Evolutionary conservation across 495 filamentous ascomycete species (phyloP).

Genomic region (Jackrogersella minutella): DNA sequence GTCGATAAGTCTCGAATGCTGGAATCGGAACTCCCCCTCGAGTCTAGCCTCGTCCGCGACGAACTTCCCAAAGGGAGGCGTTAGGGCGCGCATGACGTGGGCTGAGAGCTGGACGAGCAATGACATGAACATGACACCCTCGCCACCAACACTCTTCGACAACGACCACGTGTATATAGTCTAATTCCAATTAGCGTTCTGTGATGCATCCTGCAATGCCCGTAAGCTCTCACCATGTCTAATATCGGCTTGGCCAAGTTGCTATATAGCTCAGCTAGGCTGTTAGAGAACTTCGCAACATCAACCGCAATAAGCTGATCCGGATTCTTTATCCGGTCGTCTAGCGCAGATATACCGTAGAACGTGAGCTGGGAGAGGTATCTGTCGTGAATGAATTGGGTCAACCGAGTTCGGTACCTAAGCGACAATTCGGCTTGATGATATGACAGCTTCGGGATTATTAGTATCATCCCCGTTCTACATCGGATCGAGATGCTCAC

Average conservation of each 20-base stretch:
- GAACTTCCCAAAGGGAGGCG: slow-evolving; percentile 97
- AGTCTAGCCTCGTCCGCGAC: slow-evolving; percentile 94
- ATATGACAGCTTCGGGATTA: slow-evolving; percentile 75
- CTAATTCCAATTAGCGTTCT: slow-evolving; percentile 42
- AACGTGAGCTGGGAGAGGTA: slow-evolving; percentile 97
- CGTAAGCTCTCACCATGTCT: slow-evolving; percentile 71
- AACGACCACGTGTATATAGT: slow-evolving; percentile 92
- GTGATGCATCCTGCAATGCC: background rate
- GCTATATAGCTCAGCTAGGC: slow-evolving; percentile 91
- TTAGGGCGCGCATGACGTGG: slow-evolving; percentile 90
- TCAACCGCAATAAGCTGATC: slow-evolving; percentile 98
- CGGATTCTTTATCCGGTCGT: slow-evolving; percentile 98
- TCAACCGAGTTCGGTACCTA: slow-evolving; percentile 89
- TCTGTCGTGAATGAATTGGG: slow-evolving; percentile 88
- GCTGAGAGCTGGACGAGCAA: slow-evolving; percentile 92
- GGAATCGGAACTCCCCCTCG: slow-evolving; percentile 95
- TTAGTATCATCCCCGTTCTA: slow-evolving; percentile 8
- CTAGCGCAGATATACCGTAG: slow-evolving; percentile 92
- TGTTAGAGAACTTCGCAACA: slow-evolving; percentile 94
- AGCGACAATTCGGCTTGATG: slow-evolving; percentile 95
- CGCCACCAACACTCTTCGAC: slow-evolving; percentile 90
- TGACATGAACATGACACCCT: slow-evolving; percentile 93
- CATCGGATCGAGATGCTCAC: slow-evolving; percentile 56
- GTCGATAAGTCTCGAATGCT: slow-evolving; percentile 93
- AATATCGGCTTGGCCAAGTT: slow-evolving; percentile 96